A percentile compares a stretch with the other conserved stretches of the same genome.
These are phyloP conservation scores for Puccinellia tenuiflora DNA, from an alignment of 176 grass and related monocot genomes.

Conservation along the genomic window DNA sequence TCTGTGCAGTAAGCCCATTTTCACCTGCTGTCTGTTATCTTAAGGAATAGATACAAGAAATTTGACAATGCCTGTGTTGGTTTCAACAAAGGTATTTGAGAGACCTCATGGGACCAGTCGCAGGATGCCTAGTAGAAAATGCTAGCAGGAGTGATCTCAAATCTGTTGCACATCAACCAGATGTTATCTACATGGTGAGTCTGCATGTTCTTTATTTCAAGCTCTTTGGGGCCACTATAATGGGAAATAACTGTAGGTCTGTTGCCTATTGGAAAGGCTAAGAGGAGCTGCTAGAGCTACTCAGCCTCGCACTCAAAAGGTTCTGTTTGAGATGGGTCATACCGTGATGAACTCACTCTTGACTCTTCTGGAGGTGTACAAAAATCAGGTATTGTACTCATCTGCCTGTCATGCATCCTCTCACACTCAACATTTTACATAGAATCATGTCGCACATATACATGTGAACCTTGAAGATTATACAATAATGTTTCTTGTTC, in stretches of 20 bases:
- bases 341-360: constrained; percentile 83
- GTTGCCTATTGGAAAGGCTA: constrained; percentile 91
- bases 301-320: constrained; percentile 86
- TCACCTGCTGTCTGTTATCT: constrained; percentile 21
- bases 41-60: constrained; percentile 7
- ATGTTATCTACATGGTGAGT: constrained; percentile 84
- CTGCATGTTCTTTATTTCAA: constrained; percentile 23
- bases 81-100: constrained; percentile 70
- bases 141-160: constrained; percentile 77
- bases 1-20: constrained; percentile 75
- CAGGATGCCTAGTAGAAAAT: constrained; percentile 74
- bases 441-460: not conserved
- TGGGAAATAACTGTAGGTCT: constrained; percentile 51
- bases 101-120: constrained; percentile 93
- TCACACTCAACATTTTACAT: not conserved
- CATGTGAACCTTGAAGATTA: constrained; percentile 21
- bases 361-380: constrained; percentile 84
- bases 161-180: constrained; percentile 85
- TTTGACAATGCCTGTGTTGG: constrained; percentile 18
- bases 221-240: constrained; percentile 17
- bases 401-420: constrained; percentile 17
- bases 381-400: constrained; percentile 64
- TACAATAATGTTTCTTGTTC: not conserved
- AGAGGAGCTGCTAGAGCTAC: constrained; percentile 92
- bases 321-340: constrained; percentile 89